Evolutionary conservation across 805 yeast genomes (phyloP).

Genomic region (Teunomyces tritomae): DNA sequence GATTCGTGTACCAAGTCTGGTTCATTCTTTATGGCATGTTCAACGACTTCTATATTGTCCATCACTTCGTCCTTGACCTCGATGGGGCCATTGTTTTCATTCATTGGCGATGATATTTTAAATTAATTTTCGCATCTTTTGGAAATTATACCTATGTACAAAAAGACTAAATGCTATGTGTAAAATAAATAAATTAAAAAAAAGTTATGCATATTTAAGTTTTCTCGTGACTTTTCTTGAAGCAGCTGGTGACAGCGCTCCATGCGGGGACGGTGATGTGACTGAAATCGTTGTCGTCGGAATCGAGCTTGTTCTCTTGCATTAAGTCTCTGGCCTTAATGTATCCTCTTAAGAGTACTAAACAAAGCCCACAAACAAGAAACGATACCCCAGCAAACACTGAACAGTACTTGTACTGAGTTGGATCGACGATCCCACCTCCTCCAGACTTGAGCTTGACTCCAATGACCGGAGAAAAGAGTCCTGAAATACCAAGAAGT

Average conservation of each 20-base stretch:
- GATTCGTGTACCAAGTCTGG: background rate
- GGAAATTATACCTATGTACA: background rate
- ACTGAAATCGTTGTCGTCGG: slow-evolving; percentile 5
- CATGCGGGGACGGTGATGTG: slow-evolving; percentile 1
- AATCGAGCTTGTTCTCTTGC: background rate
- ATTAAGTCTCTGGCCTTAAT: slow-evolving; percentile 13
- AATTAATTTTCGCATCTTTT: background rate
- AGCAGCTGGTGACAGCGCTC: background rate
- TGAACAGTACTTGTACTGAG: slow-evolving; percentile 18
- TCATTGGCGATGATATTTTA: background rate
- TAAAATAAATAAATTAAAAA: too few relatives aligned
- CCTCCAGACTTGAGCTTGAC: slow-evolving; percentile 15
- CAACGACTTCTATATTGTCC: background rate
- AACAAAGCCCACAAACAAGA: slow-evolving; percentile 11
- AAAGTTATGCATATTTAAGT: background rate
- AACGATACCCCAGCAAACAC: slow-evolving; percentile 20
- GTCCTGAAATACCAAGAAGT: slow-evolving; percentile 18
- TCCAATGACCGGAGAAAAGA: slow-evolving; percentile 24
- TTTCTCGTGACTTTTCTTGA: slow-evolving; percentile 3
- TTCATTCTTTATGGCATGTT: background rate
- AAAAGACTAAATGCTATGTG: too few relatives aligned
- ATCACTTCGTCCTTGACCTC: background rate
- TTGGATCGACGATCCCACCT: slow-evolving; percentile 10
- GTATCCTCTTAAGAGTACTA: slow-evolving; percentile 21
- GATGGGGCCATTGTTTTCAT: background rate